phyloP scores from a whole-genome alignment of 2,329 filamentous ascomycete species.

The Clonostachys chloroleuca region DNA sequence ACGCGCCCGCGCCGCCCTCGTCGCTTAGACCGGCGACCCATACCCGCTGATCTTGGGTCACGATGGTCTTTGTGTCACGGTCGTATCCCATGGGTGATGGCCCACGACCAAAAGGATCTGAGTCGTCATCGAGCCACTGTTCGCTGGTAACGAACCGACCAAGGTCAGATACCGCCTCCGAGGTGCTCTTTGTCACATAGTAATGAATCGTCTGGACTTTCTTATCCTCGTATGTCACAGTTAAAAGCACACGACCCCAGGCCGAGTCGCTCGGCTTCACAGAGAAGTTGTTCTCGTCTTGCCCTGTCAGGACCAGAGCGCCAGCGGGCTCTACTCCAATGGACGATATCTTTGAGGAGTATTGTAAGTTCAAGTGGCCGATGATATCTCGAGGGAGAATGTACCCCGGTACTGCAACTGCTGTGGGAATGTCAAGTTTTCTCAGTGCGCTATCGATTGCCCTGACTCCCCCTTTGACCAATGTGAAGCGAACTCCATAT shows the following conservation, averaged over 20 bases:
- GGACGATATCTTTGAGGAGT: slow-evolving; percentile 28
- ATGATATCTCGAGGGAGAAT: slow-evolving; percentile 42
- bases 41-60: slow-evolving; percentile 41
- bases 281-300: slow-evolving; percentile 24
- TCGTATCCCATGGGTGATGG: slow-evolving; percentile 56
- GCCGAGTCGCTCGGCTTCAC: slow-evolving; percentile 32
- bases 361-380: slow-evolving; percentile 37
- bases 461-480: slow-evolving; percentile 33
- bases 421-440: slow-evolving; percentile 37
- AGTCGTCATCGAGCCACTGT: slow-evolving; percentile 43
- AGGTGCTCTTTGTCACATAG: slow-evolving; percentile 41
- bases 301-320: slow-evolving; percentile 24
- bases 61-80: slow-evolving; percentile 33
- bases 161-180: slow-evolving; percentile 36
- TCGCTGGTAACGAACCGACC: slow-evolving; percentile 49
- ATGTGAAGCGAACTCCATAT: slow-evolving; percentile 46
- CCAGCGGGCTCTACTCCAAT: slow-evolving; percentile 29
- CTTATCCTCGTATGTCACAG: slow-evolving; percentile 39
- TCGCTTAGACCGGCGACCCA: slow-evolving; percentile 59
- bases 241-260: slow-evolving; percentile 46
- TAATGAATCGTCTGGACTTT: slow-evolving; percentile 52
- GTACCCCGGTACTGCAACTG: slow-evolving; percentile 49
- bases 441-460: slow-evolving; percentile 40
- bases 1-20: slow-evolving; percentile 53
- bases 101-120: slow-evolving; percentile 48